phyloP scores from a whole-genome alignment of 176 grass and related monocot genomes.

The Neostapfia colusana region DNA sequence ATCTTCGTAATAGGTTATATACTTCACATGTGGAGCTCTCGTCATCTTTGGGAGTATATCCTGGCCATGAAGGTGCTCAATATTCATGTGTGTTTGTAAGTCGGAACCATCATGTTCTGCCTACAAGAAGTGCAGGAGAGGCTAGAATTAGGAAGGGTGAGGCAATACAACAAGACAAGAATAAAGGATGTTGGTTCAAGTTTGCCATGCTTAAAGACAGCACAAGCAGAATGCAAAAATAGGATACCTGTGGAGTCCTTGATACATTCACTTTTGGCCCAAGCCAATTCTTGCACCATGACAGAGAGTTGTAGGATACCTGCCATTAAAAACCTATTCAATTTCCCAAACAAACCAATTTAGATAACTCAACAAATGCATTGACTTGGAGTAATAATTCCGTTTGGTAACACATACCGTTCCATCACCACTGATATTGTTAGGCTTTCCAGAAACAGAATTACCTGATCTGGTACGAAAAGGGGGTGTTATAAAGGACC shows the following conservation, averaged over 20 bases:
- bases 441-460: slow-evolving; percentile 75
- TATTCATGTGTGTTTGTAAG: slow-evolving; percentile 74
- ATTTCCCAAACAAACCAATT: slow-evolving; percentile 25
- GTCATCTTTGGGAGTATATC: slow-evolving; percentile 84
- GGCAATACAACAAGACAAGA: slow-evolving; percentile 11
- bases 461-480: slow-evolving; percentile 89
- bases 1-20: slow-evolving; percentile 98
- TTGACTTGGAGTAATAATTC: slow-evolving; percentile 30
- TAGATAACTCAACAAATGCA: slow-evolving; percentile 15
- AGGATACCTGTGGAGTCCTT: slow-evolving; percentile 81
- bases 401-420: slow-evolving; percentile 58
- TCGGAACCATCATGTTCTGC: slow-evolving; percentile 94
- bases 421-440: slow-evolving; percentile 81
- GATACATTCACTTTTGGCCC: slow-evolving; percentile 96
- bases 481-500: slow-evolving; percentile 25
- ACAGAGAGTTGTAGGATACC: slow-evolving; percentile 95
- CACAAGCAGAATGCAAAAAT: slow-evolving; percentile 14
- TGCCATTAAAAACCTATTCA: slow-evolving; percentile 41
- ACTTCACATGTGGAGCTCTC: slow-evolving; percentile 73
- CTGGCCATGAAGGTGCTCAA: slow-evolving; percentile 52
- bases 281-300: slow-evolving; percentile 98
- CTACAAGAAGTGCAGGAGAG: slow-evolving; percentile 45
- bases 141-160: background rate
- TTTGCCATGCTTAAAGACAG: background rate
- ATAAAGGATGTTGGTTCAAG: slow-evolving; percentile 4